Evolutionary conservation across 2,329 filamentous ascomycete genomes (phyloP), one percentile per base, ranked within the genome.

Genomic region (Epichloe glyceriae): DNA sequence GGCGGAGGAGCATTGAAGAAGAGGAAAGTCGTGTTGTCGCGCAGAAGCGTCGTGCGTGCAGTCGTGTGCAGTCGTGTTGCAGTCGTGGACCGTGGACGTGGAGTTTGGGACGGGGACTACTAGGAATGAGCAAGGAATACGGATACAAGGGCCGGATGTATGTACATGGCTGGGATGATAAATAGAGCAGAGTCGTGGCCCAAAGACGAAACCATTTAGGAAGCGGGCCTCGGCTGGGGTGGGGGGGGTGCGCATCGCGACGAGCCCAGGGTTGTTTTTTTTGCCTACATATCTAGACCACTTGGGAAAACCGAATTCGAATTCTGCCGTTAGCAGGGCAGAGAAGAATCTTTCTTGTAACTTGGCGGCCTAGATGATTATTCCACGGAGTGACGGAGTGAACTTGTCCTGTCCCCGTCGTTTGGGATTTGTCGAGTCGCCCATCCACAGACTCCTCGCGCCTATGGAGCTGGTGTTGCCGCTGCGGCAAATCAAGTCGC

Each of bases 401-500:
- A 30, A 30, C 8, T 30, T 30, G 26, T 26, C 22, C 22, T 26
- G 22, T 26, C 22, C 22, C 22, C 26, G 26, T 26, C 26, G 26
- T 26, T 26, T 26, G 7, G 26, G 26, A 8, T 26, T 7, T 8
- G 26, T 30, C 3, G 17, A 20, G 39, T 41, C 19, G 39, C 39
- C 11, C 39, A 8, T 41, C 26, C 22, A 26, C 22, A 26, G 35
- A 15, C 35, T 37, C 35, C 30, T 43, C 48, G 38, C 20, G 51
- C 42, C 41, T 47, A 42, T 49, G 49, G 49, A 50, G 54, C 50
- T 39, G 37, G 34, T 47, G 49, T 43, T 49, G 40, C 51, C 14
- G 34, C 20, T 15, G 50, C 55, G 54, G 44, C 62, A 61, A 66
- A 66, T 65, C 60, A 61, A 54, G 55, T 58, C 60, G 56, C 64